Conservation (phyloP, 305 asterid genomes). For the Fraxinus sp. region DNA sequence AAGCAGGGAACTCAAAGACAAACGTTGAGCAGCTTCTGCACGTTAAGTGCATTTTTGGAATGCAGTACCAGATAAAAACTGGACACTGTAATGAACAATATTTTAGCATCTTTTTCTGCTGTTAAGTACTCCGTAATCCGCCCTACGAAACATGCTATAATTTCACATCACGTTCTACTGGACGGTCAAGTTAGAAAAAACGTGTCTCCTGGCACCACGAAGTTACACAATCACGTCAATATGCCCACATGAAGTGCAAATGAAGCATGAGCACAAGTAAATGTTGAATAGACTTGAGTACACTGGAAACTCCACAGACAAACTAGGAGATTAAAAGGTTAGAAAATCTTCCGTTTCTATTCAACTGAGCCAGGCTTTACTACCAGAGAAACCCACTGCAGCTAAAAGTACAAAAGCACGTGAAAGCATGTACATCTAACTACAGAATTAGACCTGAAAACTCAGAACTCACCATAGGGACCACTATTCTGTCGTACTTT, state of each 20-base stretch:
- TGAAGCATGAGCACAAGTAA: neutral
- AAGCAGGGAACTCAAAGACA: constrained; percentile 2
- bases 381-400: constrained; percentile 18
- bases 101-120: neutral
- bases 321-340: neutral
- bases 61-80: neutral
- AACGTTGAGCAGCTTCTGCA: neutral
- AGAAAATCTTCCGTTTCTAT: constrained; percentile 6
- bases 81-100: neutral
- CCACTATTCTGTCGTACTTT: constrained; percentile 80
- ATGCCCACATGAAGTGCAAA: constrained; percentile 1
- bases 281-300: neutral
- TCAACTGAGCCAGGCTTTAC: constrained; percentile 1
- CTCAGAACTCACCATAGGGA: constrained; percentile 78
- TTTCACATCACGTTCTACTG: neutral
- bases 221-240: neutral
- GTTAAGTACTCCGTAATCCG: neutral
- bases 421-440: constrained; percentile 20
- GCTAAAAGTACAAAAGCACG: constrained; percentile 3
- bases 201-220: constrained; percentile 11
- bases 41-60: neutral
- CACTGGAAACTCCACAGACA: constrained; percentile 10
- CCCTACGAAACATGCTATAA: neutral
- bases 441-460: constrained; percentile 26
- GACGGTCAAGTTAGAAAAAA: constrained; percentile 3